phyloP scores from a whole-genome alignment of 495 filamentous ascomycete genomes.

The Talaromyces nanjingensis region DNA sequence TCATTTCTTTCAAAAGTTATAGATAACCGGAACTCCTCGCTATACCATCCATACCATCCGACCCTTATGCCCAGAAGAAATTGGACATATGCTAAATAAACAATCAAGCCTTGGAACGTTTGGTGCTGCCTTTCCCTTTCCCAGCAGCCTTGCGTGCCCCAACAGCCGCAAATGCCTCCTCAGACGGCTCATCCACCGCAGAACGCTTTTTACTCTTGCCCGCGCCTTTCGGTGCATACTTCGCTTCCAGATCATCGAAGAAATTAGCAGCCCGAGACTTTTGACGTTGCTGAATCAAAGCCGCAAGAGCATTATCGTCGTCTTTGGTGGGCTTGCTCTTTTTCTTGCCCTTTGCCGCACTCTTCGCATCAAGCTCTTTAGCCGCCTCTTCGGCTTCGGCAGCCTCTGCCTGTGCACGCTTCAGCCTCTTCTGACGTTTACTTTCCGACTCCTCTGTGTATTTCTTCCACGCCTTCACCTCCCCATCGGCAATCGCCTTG shows the following conservation, averaged over 20 bases:
- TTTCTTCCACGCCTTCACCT: conserved; percentile 55
- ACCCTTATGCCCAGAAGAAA: neutral
- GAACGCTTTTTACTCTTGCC: conserved; percentile 22
- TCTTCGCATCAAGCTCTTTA: conserved; percentile 62
- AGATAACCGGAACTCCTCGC: neutral
- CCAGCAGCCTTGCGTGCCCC: conserved; percentile 19
- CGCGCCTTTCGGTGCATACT: conserved; percentile 49
- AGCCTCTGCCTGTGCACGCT: conserved; percentile 56
- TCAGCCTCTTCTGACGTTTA: conserved; percentile 55
- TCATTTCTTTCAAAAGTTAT: neutral
- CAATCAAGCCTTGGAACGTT: conserved; percentile 6
- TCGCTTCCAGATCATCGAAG: conserved; percentile 63
- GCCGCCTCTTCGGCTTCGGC: conserved; percentile 66
- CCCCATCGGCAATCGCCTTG: conserved; percentile 61
- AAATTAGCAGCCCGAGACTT: conserved; percentile 45
- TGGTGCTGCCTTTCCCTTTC: conserved; percentile 18
- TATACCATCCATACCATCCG: neutral
- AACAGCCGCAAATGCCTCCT: conserved; percentile 29
- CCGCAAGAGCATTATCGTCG: conserved; percentile 42
- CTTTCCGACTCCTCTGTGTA: conserved; percentile 67
- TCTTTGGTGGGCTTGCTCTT: conserved; percentile 20
- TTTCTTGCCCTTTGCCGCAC: conserved; percentile 21
- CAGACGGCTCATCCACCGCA: conserved; percentile 21
- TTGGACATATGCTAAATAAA: conserved; percentile 7
- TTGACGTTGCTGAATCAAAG: conserved; percentile 53